Evolutionary conservation across 305 asterid genomes (phyloP), one percentile per base, ranked within the genome.

Genomic region (Vinca major): DNA sequence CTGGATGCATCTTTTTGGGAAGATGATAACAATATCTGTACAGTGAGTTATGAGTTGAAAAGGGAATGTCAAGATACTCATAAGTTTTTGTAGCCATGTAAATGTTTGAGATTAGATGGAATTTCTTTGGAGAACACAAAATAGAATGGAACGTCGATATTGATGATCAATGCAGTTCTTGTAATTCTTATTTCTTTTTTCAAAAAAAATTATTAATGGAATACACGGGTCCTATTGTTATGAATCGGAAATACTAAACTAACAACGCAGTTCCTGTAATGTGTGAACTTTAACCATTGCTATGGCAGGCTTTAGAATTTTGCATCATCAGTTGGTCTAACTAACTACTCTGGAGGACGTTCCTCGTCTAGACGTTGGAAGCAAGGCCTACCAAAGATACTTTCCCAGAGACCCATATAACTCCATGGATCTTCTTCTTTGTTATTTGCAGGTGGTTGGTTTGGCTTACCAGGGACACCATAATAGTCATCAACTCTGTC

Each of bases 371-470:
- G 65, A 6, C 51, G 41, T 44, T 49, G 12, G 47, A 51, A 45
- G 58, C 51, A 55, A 43, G 62, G 65, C 76, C 72, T 72, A 62
- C 49, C 73, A 60, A 70, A 66, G 61, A 83, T 60, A 33, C 65
- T 70, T 61, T 61, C 73, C 47, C 50, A 65, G 14, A 44, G 52
- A 67, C 66, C 67, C 40, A 62, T 74, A 56, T 73, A 82, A 67
- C 63, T 77, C 78, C 71, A 76, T 19, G 16, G 5, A 64, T 70
- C 63, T 43, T 40, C 66, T 17, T 70, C 63, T 43, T 40, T 37
- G 47, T 37, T 7, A 2, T 33, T 2, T 51, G 65, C 19, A 63
- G 54, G 49, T 54, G 64, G 44, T 7, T 54, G 41, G 21, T 36
- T 67, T 48, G 14, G 26, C 64, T 55, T 63, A 43, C 65, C 62